These are phyloP conservation scores for Globisporangium lucens DNA, from an alignment of 352 stramenopile species.

Conservation along the genomic window DNA sequence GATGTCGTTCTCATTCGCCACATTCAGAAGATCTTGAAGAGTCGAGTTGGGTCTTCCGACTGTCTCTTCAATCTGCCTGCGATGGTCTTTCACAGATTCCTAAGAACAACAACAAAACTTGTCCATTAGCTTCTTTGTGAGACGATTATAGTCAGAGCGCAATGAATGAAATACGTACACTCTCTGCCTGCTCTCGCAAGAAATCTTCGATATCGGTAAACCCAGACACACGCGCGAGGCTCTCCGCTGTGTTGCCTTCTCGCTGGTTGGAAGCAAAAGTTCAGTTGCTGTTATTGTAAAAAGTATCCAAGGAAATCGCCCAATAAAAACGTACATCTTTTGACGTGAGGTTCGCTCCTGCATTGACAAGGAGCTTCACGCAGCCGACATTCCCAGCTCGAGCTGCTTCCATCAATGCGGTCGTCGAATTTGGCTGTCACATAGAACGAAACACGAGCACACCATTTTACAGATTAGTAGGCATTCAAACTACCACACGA, in stretches of 20 bases:
- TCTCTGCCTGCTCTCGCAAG: constrained; percentile 77
- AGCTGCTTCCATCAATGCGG: constrained; percentile 85
- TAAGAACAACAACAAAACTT: constrained; percentile 13
- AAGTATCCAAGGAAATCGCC: not conserved
- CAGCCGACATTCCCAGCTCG: constrained; percentile 74
- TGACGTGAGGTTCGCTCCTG: constrained; percentile 58
- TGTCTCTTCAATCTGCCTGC: constrained; percentile 80
- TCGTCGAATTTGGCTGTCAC: constrained; percentile 75
- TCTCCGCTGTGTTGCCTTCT: constrained; percentile 75
- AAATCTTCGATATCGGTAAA: constrained; percentile 76
- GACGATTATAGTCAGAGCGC: not conserved
- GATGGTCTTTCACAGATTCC: constrained; percentile 85
- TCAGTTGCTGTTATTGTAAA: not conserved
- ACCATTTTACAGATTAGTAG: not conserved
- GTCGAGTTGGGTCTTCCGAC: constrained; percentile 56
- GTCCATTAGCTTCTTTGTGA: not conserved
- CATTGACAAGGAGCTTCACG: constrained; percentile 66
- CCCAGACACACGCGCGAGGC: constrained; percentile 51
- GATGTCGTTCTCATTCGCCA: constrained; percentile 65
- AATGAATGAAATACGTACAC: constrained; percentile 35
- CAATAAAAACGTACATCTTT: constrained; percentile 61
- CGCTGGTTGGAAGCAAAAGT: constrained; percentile 25
- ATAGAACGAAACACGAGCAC: not conserved
- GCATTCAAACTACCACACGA: not conserved
- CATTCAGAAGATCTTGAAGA: constrained; percentile 55